These are phyloP conservation scores for Didymella keratinophila DNA, from an alignment of 2,329 filamentous ascomycete species.

Conservation along the genomic window DNA sequence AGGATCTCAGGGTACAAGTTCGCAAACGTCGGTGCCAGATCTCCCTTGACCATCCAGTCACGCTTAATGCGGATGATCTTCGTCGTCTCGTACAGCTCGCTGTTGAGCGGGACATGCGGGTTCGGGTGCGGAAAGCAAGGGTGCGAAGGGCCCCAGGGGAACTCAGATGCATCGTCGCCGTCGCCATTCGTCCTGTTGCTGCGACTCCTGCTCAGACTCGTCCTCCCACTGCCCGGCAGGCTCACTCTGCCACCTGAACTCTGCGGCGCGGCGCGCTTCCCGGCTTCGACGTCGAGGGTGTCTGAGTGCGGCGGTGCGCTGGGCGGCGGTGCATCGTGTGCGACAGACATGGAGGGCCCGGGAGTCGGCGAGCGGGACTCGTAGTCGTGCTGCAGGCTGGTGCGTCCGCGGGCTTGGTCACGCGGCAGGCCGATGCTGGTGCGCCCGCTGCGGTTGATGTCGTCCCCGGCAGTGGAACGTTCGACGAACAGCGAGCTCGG, in stretches of 20 bases:
- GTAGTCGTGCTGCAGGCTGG: conserved; percentile 34
- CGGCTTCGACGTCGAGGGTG: conserved; percentile 39
- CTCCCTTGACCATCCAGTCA: conserved; percentile 90
- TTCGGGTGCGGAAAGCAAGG: conserved; percentile 95
- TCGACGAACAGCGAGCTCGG: conserved; percentile 49
- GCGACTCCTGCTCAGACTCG: conserved; percentile 38
- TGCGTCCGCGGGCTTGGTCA: conserved; percentile 28
- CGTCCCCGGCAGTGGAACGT: conserved; percentile 53
- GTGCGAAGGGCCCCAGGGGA: conserved; percentile 91
- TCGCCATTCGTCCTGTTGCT: conserved; percentile 60
- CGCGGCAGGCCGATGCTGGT: conserved; percentile 62
- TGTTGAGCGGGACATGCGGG: conserved; percentile 82
- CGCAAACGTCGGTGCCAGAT: conserved; percentile 90
- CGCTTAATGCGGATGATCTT: conserved; percentile 90
- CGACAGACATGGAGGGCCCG: conserved; percentile 37
- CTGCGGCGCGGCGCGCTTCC: conserved; percentile 16
- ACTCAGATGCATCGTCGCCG: conserved; percentile 57
- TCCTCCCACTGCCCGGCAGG: conserved; percentile 39
- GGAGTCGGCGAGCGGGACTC: conserved; percentile 36
- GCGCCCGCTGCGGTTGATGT: conserved; percentile 49
- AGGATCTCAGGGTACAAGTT: conserved; percentile 97
- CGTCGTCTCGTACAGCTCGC: conserved; percentile 76
- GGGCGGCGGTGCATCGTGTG: conserved; percentile 25
- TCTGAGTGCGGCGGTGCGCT: conserved; percentile 24
- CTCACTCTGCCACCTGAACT: conserved; percentile 29